Evolutionary conservation across 495 filamentous ascomycete species (phyloP).

Genomic region (Glonium stellatum): DNA sequence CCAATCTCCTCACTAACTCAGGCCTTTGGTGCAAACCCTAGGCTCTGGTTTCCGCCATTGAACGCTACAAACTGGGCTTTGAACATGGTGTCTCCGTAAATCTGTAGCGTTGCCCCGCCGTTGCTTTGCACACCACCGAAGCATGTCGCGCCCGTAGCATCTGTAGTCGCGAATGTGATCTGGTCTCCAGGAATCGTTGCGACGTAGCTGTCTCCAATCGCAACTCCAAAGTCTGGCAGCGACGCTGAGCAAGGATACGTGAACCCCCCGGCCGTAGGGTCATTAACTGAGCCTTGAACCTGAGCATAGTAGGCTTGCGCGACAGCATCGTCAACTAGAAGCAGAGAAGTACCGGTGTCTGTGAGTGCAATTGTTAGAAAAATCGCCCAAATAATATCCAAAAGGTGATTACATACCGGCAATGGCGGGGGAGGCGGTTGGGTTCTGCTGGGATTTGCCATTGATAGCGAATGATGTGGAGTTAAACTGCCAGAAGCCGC

Average conservation of each 20-base stretch:
- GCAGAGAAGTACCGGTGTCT: slow-evolving; percentile 41
- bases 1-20: background rate
- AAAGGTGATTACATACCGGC: slow-evolving; percentile 21
- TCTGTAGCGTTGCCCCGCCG: slow-evolving; percentile 50
- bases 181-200: slow-evolving; percentile 59
- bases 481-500: slow-evolving; percentile 72
- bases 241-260: slow-evolving; percentile 56
- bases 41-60: slow-evolving; percentile 53
- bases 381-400: background rate
- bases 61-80: slow-evolving; percentile 76
- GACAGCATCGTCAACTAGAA: slow-evolving; percentile 36
- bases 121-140: slow-evolving; percentile 45
- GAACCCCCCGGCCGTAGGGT: slow-evolving; percentile 49
- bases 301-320: slow-evolving; percentile 46
- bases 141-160: slow-evolving; percentile 37
- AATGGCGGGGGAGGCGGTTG: slow-evolving; percentile 35
- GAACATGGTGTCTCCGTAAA: slow-evolving; percentile 75
- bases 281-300: slow-evolving; percentile 50
- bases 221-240: slow-evolving; percentile 61
- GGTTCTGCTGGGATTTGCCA: slow-evolving; percentile 31
- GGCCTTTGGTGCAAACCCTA: slow-evolving; percentile 50
- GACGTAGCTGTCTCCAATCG: slow-evolving; percentile 52
- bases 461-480: slow-evolving; percentile 53
- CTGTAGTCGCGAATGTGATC: slow-evolving; percentile 58
- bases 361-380: slow-evolving; percentile 7